Percentiles rank a stretch among this genome's conserved stretches.
phyloP scores from a whole-genome alignment of 148 eudicot genomes.

The Heliosperma pusillum region DNA sequence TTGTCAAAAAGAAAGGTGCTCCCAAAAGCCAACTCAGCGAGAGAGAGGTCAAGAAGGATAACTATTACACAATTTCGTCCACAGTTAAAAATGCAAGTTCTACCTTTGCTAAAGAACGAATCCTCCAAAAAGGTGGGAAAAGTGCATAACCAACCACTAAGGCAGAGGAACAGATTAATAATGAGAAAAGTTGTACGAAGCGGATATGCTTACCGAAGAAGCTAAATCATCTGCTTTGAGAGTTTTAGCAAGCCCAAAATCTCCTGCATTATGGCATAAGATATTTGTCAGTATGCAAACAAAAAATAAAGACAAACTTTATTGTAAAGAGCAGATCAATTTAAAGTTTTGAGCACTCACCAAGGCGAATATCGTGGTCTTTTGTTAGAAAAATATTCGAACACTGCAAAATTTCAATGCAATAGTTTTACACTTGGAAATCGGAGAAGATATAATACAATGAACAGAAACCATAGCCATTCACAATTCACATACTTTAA shows the following conservation, averaged over 20 bases:
- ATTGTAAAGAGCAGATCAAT: background rate
- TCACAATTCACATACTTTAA: slow-evolving; percentile 55
- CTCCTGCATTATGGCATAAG: slow-evolving; percentile 50
- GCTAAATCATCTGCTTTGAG: slow-evolving; percentile 97
- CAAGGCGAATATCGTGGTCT: slow-evolving; percentile 90
- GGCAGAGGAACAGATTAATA: background rate
- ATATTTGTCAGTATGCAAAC: background rate
- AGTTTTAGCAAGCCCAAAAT: slow-evolving; percentile 98
- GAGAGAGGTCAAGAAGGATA: background rate
- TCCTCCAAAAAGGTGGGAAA: background rate
- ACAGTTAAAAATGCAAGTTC: background rate
- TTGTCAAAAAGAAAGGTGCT: background rate
- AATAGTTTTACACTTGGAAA: slow-evolving; percentile 11
- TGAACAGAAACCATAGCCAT: background rate
- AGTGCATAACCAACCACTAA: background rate
- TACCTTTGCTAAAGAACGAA: background rate
- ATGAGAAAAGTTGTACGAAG: background rate
- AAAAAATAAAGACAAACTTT: slow-evolving; percentile 1
- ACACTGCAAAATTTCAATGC: slow-evolving; percentile 53
- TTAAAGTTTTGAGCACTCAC: slow-evolving; percentile 36
- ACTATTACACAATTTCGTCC: background rate
- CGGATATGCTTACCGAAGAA: slow-evolving; percentile 63
- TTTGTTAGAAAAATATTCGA: slow-evolving; percentile 96
- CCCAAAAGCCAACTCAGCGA: slow-evolving; percentile 1
- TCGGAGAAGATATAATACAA: slow-evolving; percentile 9